Evolutionary conservation across 2,329 filamentous ascomycete species (phyloP).

Genomic region (Cryoendolithus antarcticus): DNA sequence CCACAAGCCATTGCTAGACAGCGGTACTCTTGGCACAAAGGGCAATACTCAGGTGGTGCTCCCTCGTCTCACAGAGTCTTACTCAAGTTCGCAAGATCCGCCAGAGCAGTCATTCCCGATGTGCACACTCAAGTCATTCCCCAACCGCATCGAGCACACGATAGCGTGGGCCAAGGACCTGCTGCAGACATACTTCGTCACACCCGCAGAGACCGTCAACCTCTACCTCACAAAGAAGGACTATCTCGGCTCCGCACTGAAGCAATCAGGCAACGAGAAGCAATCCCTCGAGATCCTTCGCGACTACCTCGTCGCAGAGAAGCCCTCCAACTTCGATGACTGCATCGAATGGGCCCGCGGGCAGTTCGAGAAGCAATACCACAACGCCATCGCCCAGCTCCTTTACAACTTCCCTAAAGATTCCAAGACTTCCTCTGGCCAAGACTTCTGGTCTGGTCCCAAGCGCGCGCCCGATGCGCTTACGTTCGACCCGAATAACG

Average conservation of each 20-base stretch:
- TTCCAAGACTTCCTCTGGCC: slow-evolving; percentile 72
- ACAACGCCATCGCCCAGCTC: slow-evolving; percentile 90
- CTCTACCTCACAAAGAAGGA: slow-evolving; percentile 78
- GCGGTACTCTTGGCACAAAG: slow-evolving; percentile 95
- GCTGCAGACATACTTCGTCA: slow-evolving; percentile 89
- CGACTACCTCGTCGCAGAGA: slow-evolving; percentile 82
- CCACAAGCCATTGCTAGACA: slow-evolving; percentile 91
- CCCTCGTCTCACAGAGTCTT: slow-evolving; percentile 85
- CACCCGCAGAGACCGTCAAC: slow-evolving; percentile 87
- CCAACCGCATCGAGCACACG: slow-evolving; percentile 95
- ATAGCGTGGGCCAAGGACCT: slow-evolving; percentile 96
- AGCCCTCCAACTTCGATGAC: slow-evolving; percentile 85
- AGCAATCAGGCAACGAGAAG: slow-evolving; percentile 91
- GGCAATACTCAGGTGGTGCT: slow-evolving; percentile 96
- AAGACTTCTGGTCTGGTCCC: slow-evolving; percentile 94
- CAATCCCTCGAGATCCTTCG: slow-evolving; percentile 81
- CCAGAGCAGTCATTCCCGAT: slow-evolving; percentile 98
- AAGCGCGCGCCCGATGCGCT: slow-evolving; percentile 90
- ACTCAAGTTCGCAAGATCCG: slow-evolving; percentile 92
- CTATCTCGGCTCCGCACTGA: slow-evolving; percentile 75
- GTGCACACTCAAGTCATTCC: slow-evolving; percentile 95
- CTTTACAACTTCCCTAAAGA: slow-evolving; percentile 97
- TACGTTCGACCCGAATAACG: slow-evolving; percentile 74
- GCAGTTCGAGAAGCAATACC: slow-evolving; percentile 92
- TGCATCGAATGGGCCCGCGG: slow-evolving; percentile 91